Conservation (phyloP, 768 basidiomycete species). For the Dentipellis sp. region DNA sequence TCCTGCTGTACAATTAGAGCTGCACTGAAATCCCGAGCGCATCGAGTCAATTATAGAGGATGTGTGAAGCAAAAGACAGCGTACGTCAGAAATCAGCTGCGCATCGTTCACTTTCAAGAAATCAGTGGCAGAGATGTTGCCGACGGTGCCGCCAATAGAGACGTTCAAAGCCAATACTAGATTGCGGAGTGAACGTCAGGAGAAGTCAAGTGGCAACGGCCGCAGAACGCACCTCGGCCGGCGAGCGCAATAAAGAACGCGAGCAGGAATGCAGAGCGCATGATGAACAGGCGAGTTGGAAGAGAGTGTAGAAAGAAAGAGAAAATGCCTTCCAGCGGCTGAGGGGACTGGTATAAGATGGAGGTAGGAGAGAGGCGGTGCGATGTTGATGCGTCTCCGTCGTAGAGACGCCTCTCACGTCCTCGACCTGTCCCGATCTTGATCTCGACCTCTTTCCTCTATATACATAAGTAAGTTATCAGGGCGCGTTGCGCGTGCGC, state of each 20-base stretch:
- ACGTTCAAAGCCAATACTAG: slow-evolving; percentile 40
- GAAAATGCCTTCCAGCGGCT: not conserved
- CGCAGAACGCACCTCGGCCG: slow-evolving; percentile 42
- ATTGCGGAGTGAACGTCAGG: slow-evolving; percentile 10
- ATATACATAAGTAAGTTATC: too few species aligned
- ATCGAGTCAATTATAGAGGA: slow-evolving; percentile 12
- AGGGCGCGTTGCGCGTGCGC: too few species aligned
- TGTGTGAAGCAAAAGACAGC: slow-evolving; percentile 1
- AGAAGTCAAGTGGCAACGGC: not conserved
- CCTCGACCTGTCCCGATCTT: too few species aligned
- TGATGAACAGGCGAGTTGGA: slow-evolving; percentile 1
- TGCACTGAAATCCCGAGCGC: slow-evolving; percentile 22
- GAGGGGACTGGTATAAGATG: not conserved
- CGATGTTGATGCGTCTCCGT: not conserved
- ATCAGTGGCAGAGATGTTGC: slow-evolving; percentile 30
- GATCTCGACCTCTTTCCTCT: too few species aligned
- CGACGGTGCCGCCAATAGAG: slow-evolving; percentile 28
- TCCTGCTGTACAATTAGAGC: slow-evolving; percentile 19
- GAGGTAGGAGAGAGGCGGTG: not conserved
- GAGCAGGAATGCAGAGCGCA: slow-evolving; percentile 20
- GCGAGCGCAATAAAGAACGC: slow-evolving; percentile 36
- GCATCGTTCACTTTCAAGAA: slow-evolving; percentile 33
- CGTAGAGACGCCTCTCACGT: too few species aligned
- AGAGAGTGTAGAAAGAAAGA: not conserved
- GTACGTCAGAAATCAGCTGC: slow-evolving; percentile 20